Base-by-base conservation (phyloP, 345 rosid genomes). In the Citrus reticulata region DNA sequence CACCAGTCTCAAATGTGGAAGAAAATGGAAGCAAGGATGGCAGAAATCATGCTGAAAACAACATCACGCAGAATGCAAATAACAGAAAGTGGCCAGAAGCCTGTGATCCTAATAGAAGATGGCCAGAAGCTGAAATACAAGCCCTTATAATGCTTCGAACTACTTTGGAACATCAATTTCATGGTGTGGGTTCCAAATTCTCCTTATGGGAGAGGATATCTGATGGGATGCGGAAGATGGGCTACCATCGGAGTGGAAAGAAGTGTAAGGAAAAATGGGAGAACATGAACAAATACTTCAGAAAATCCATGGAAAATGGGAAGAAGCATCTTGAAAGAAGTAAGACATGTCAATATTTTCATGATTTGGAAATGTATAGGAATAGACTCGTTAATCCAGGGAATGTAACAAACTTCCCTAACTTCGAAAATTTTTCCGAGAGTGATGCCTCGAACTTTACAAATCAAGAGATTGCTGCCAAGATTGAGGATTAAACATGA, bases 231-330 rank as follows among this genome's bases (percentile, higher is more conserved):
- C 77, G 27, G 20, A 81, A 63, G 24, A 85, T 81, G 94, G 97
- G 95, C 25, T 94, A 88, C 78, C 71, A 74, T 11, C 81, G 93
- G 22, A 89, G 86, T 60, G 90, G 90, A 7, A 91, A 87, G 79
- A 91, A 92, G 82, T 93, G 98, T 24, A 92, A 85, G 85, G 97
- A 90, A 88, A 94, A 94, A 79, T 94, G 97, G 97, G 95, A 90
- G 78, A 94, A 92, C 83, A 90, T 94, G 78, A 91, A 90, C 82
- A 90, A 90, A 87, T 91, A 89, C 85, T 90, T 81, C 90, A 86
- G 74, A 82, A 90, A 81, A 81, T 79, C 89, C 17, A 72, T 75
- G 64, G 94, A 64, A 66, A 84, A 79, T 54, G 84, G 86, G 49
- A 86, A 80, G 85, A 88, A 87, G 79, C 90, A 59, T 79, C 54